Base-by-base conservation (phyloP, 2,329 filamentous ascomycete genomes). In the Dactylellina haptotyla region DNA sequence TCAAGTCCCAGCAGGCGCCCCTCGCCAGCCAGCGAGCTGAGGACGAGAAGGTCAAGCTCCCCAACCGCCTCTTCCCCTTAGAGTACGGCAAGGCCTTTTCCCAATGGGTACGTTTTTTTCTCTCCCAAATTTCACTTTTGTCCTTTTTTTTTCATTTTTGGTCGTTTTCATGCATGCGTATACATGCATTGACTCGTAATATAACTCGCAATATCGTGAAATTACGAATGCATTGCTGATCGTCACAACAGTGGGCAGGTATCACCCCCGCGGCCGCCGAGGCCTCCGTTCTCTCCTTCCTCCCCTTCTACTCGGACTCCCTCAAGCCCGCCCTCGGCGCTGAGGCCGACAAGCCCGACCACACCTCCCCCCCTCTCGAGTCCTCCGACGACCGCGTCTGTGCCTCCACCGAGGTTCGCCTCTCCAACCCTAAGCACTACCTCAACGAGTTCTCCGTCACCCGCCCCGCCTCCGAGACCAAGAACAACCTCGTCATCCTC, bases 371-470 rank as follows among this genome's bases (percentile, higher is more conserved):
- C 0, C 89, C 92, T 77, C 50, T 74, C 4, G 63, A 66, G 37
- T 66, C 70, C 37, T 53, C 56, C 16, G 95, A 95, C 8, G 90
- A 91, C 23, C 87, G 95, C 75, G 85, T 89, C 80, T 98, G 95
- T 93, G 87, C 89, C 75, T 93, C 92, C 32, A 89, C 90, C 72
- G 89, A 97, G 84, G 91, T 99, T 9, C 83, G 89, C 75, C 84
- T 99, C 65, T 88, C 89, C 14, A 95, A 95, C 61, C 95, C 93
- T 81, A 88, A 96, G 80, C 88, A 95, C 54, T 90, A 89, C 1
- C 81, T 99, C 75, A 98, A 99, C 79, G 95, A 99, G 79, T 95
- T 97, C 80, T 93, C 91, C 0, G 87, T 99, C 1, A 92, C 97
- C 82, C 86, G 93, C 54, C 83, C 92, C 4, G 43, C 66, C n/a